phyloP scores from a whole-genome alignment of 306 rosid species.

The Corylus avellana region DNA sequence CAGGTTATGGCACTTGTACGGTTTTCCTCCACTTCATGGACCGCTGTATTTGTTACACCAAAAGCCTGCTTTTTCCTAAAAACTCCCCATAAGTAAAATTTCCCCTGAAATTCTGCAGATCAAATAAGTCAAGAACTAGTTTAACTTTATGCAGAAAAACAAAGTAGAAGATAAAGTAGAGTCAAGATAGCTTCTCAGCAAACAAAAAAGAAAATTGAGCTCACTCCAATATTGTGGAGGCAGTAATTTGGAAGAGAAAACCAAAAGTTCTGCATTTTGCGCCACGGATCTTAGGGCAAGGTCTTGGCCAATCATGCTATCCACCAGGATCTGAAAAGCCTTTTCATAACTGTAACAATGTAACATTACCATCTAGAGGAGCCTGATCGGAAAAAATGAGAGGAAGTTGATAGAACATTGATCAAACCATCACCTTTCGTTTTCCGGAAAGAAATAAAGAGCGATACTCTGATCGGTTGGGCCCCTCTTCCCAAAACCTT shows the following conservation, averaged over 20 bases:
- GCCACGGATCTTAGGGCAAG: constrained; percentile 53
- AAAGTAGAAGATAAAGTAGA: background rate
- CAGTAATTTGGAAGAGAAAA: constrained; percentile 62
- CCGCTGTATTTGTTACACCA: constrained; percentile 14
- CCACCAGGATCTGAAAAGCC: constrained; percentile 49
- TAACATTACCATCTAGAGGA: background rate
- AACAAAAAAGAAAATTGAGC: constrained; percentile 23
- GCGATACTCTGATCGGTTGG: constrained; percentile 63
- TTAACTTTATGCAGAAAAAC: constrained; percentile 15
- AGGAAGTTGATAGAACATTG: background rate
- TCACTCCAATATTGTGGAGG: constrained; percentile 55
- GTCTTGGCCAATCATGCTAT: constrained; percentile 42
- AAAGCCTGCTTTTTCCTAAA: constrained; percentile 51
- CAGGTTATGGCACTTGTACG: constrained; percentile 22
- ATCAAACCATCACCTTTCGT: constrained; percentile 45
- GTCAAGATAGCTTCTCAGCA: background rate
- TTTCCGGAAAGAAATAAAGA: constrained; percentile 70
- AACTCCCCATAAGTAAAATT: constrained; percentile 80
- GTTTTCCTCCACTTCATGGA: constrained; percentile 25
- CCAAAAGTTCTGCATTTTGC: constrained; percentile 59
- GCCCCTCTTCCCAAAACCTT: constrained; percentile 43
- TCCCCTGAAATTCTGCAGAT: constrained; percentile 63
- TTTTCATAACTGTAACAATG: constrained; percentile 41
- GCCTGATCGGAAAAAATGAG: constrained; percentile 16
- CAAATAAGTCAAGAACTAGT: constrained; percentile 6